Base-by-base conservation (phyloP, 2,329 filamentous ascomycete genomes). In the Fusarium humuli region DNA sequence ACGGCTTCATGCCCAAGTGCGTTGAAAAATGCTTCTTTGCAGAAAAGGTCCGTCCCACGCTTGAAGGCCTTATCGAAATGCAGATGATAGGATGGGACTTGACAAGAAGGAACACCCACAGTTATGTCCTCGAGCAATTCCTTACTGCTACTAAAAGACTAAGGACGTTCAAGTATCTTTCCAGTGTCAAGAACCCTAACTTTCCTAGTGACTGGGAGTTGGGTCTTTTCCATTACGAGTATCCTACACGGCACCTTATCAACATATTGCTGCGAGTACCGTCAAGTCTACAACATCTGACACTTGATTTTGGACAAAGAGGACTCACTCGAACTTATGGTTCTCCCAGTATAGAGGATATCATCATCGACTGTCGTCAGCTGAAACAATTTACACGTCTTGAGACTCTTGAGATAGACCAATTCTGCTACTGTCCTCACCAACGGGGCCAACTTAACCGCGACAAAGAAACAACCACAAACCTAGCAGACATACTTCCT, bases 401-500 rank as follows among this genome's bases (percentile, higher is more conserved):
- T 4, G 4, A 48, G 4, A 48, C 13, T 20, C 27, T 48, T 5
- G 13, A 30, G 3, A 22, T 48, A 2, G n/a, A 22, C 13, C 46
- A 30, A 30, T 8, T 11, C 12, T 48, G 27, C n/a, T 48, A 48
- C 16, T 48, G 46, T 23, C n/a, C 9, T 7, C 46, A 30, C n/a
- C n/a, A 22, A 20, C 4, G 5, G 2, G 18, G 3, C 1, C 7
- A 4, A 7, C 8, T 2, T 1, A 12, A 7, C 4, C 5, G 7
- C 6, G 6, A 16, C 5, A 10, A 2, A 11, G 4, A 11, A 3
- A 30, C 6, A 30, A 5, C 9, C 8, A 22, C 46, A 12, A 18
- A 48, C n/a, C 46, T 48, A 2, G 9, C 27, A 2, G 27, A 48
- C 2, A 8, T 48, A 2, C 27, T 48, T 16, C 46, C 27, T 7